Percentiles rank a stretch among this genome's conserved stretches.
Evolutionary conservation across 2,329 filamentous ascomycete species (phyloP).

Genomic region (Paecilomyces fulvus): DNA sequence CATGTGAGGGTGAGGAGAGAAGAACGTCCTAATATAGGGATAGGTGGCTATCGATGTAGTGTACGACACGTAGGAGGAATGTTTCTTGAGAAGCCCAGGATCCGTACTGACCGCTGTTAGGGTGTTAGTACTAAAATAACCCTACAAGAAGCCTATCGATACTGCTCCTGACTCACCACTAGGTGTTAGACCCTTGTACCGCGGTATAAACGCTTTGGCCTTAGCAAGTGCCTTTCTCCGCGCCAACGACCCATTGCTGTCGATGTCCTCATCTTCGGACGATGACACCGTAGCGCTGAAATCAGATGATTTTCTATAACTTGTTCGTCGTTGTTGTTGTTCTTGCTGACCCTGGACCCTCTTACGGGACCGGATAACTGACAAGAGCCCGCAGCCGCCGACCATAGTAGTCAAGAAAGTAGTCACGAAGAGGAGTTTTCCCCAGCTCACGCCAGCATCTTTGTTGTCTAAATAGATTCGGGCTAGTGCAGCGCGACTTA

Average conservation of each 20-base stretch:
- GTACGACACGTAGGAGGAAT: conserved; percentile 64
- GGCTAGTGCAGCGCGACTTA: conserved; percentile 1
- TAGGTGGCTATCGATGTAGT: conserved; percentile 65
- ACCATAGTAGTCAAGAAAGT: conserved; percentile 27
- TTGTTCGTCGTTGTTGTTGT: conserved; percentile 7
- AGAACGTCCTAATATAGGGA: conserved; percentile 71
- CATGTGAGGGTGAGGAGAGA: conserved; percentile 71
- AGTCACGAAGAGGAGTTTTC: conserved; percentile 22
- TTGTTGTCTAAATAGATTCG: conserved; percentile 8
- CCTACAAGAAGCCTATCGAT: too few relatives aligned
- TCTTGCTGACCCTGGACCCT: conserved; percentile 8
- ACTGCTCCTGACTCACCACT: conserved; percentile 16
- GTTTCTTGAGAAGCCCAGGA: conserved; percentile 68
- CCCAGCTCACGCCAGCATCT: conserved; percentile 20
- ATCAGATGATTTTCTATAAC: conserved; percentile 16
- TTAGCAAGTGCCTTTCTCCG: conserved; percentile 14
- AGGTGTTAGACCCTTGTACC: conserved; percentile 18
- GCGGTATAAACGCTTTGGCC: conserved; percentile 15
- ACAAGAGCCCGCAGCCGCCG: conserved; percentile 27
- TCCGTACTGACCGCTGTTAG: conserved; percentile 47
- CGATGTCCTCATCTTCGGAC: conserved; percentile 29
- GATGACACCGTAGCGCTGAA: conserved; percentile 20
- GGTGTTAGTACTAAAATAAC: neutral
- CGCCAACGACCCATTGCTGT: conserved; percentile 24
- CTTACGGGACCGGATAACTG: conserved; percentile 17